Evolutionary conservation across 1,284 basidiomycete species (phyloP).

Genomic region (Austroboletus novae-zelandiae): DNA sequence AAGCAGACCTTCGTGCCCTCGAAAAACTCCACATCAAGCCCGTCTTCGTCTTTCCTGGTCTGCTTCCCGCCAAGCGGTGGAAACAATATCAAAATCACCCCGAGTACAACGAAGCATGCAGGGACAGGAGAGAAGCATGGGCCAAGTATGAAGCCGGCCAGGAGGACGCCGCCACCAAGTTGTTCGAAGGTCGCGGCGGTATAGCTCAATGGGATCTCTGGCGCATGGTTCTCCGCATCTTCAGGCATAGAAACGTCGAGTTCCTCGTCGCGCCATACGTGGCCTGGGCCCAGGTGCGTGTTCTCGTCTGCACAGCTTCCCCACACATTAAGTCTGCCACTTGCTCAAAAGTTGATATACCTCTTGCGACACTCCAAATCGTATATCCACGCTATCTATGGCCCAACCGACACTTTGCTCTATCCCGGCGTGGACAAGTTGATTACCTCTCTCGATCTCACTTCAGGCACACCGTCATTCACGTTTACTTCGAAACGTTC

Average conservation of each 20-base stretch:
- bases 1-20: conserved; percentile 86
- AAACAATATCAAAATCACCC: conserved; percentile 52
- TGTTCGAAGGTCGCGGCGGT: conserved; percentile 70
- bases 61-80: conserved; percentile 67
- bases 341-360: conserved; percentile 74
- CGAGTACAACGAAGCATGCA: conserved; percentile 70
- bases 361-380: conserved; percentile 90
- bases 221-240: conserved; percentile 88
- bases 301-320: conserved; percentile 15
- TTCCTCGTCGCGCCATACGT: conserved; percentile 96
- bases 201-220: conserved; percentile 86
- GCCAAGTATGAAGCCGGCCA: conserved; percentile 84
- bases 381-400: conserved; percentile 95
- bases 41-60: conserved; percentile 94
- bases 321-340: conserved; percentile 10
- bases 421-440: conserved; percentile 91
- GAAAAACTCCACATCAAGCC: conserved; percentile 94
- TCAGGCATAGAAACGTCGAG: conserved; percentile 94
- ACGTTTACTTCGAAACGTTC: conserved; percentile 82
- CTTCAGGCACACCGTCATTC: conserved; percentile 67
- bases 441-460: conserved; percentile 84
- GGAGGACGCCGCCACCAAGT: conserved; percentile 81
- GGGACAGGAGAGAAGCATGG: conserved; percentile 84
- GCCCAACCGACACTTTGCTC: conserved; percentile 86
- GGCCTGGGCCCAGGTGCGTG: conserved; percentile 84